Base-by-base conservation (phyloP, 192 early-diverging fungal species). In the Backusella sp. region DNA sequence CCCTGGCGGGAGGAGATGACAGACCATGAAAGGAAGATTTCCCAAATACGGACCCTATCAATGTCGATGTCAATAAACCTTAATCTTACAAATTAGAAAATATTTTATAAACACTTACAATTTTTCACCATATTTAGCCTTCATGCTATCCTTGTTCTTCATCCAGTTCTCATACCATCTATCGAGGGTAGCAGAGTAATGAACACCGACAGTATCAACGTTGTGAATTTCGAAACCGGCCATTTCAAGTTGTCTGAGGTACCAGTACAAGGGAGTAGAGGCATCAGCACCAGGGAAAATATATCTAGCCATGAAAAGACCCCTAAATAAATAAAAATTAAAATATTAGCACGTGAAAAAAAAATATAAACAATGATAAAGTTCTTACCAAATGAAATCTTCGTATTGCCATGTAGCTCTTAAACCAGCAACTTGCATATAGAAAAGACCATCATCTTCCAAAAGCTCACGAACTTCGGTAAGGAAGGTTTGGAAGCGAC, bases 111-210 rank as follows among this genome's bases (percentile, higher is more conserved):
- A 32, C 7, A 76, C 76, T 79, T 82, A 94, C 94, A 93, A 95
- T 75, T 91, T 90, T 79, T 94, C 92, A 68, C 96, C 96, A 74
- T 99, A 99, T 80, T 89, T 91, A 68, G 85, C 89, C 39, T 89
- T 83, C 66, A 99, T 92, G 73, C 86, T 76, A 41, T 94, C 96
- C 88, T 93, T 92, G 90, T 97, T 98, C 74, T 90, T 84, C 89
- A 96, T 88, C 97, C 97, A 99, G 92, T 99, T 99, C 79, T 92
- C 80, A 90, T 99, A 99, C 97, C 97, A 99, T 77, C 92, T 90
- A 83, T 91, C 89, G 73, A 99, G 91, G 46, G 97, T 99, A 35
- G 92, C 93, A 68, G 96, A 97, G 91, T 99, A 99, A 86, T 99
- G 97, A 44, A 98, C 93, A 71, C 97, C 97, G 19, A 99, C 89